Evolutionary conservation across 257 asterid genomes (phyloP).

Genomic region (Lycium barbarum): DNA sequence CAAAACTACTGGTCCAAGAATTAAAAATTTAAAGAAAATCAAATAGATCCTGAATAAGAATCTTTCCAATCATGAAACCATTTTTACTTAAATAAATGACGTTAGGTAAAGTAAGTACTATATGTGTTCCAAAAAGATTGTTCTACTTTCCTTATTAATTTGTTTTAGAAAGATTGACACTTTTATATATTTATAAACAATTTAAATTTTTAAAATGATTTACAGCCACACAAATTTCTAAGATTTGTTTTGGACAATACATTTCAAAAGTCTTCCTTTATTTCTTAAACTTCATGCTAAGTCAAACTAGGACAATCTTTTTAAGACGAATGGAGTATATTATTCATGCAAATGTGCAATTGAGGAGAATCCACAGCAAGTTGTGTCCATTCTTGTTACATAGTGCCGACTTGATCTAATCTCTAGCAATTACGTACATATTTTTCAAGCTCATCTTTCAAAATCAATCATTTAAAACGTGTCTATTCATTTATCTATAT

Average conservation of each 20-base stretch:
- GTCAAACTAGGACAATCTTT: no score
- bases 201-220: no score
- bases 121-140: no score
- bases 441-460: not conserved
- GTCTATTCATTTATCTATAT: no score
- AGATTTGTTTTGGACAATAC: no score
- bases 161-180: no score
- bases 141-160: no score
- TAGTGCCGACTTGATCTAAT: not conserved
- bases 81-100: no score
- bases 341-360: not conserved
- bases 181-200: no score
- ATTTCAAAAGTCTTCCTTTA: no score
- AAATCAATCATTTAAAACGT: not conserved
- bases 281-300: no score
- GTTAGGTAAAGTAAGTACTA: not conserved
- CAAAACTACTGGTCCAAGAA: not conserved
- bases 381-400: not conserved
- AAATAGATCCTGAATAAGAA: not conserved
- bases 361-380: not conserved
- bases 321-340: not conserved
- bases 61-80: not conserved
- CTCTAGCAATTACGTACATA: not conserved
- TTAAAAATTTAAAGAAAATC: not conserved
- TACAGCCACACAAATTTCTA: no score